Evolutionary conservation across 2,329 filamentous ascomycete genomes (phyloP).

Genomic region (Plenodomus tracheiphilus): DNA sequence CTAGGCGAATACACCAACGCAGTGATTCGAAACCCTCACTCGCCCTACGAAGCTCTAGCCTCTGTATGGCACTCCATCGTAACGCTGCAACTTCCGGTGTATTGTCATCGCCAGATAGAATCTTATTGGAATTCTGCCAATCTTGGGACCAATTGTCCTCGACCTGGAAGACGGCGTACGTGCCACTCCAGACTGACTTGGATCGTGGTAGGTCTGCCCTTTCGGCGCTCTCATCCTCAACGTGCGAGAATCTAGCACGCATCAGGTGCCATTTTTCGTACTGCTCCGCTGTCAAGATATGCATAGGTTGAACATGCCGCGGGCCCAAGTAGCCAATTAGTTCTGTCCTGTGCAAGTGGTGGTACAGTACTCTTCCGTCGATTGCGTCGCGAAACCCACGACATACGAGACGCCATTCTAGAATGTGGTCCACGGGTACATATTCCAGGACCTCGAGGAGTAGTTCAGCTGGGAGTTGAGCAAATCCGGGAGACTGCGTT

Average conservation of each 20-base stretch:
- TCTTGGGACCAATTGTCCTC: conserved; percentile 21
- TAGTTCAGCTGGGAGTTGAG: conserved; percentile 37
- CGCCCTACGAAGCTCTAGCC: conserved; percentile 7
- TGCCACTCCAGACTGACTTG: conserved; percentile 17
- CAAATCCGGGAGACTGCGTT: background rate
- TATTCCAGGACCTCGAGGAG: conserved; percentile 31
- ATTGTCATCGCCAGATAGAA: background rate
- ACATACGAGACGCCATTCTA: conserved; percentile 36
- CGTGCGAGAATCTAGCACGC: conserved; percentile 10
- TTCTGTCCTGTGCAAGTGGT: conserved; percentile 22
- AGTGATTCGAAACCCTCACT: conserved; percentile 22
- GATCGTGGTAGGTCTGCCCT: background rate
- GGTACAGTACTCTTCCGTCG: conserved; percentile 31
- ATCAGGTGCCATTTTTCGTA: conserved; percentile 24
- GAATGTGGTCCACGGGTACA: conserved; percentile 30
- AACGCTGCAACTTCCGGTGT: background rate
- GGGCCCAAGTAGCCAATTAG: conserved; percentile 28
- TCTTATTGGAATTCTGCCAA: conserved; percentile 2
- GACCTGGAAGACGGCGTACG: conserved; percentile 27
- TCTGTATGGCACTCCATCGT: conserved; percentile 6
- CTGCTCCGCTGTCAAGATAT: conserved; percentile 9
- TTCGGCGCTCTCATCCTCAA: conserved; percentile 1
- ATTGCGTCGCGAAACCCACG: conserved; percentile 37
- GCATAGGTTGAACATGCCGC: background rate
- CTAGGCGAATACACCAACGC: conserved; percentile 32